phyloP scores from a whole-genome alignment of 192 early-diverging fungal species.

The Cetraspora pellucida region DNA sequence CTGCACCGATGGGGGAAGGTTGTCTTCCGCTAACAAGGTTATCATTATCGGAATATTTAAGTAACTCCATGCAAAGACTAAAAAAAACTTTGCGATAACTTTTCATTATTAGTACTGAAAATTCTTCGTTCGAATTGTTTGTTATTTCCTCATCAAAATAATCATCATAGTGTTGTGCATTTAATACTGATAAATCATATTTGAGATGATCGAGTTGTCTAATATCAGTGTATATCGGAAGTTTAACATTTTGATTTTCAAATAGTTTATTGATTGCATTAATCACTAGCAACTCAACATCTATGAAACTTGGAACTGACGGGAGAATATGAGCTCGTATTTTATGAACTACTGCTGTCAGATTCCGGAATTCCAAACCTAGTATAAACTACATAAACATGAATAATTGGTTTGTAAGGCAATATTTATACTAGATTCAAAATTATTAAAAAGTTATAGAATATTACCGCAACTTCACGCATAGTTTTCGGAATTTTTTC shows the following conservation, averaged over 20 bases:
- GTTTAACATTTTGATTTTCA: neutral
- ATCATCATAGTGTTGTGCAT: neutral
- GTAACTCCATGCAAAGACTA: neutral
- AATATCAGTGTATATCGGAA: neutral
- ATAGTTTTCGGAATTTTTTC: conserved; percentile 10
- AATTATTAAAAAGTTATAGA: neutral
- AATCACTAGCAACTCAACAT: neutral
- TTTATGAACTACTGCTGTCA: neutral
- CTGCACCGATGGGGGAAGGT: conserved; percentile 1
- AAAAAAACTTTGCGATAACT: conserved; percentile 4
- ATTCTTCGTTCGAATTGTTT: neutral
- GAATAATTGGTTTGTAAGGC: no score
- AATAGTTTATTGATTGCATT: neutral
- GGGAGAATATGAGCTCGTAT: neutral
- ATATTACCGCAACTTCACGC: conserved; percentile 4
- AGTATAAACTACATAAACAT: neutral
- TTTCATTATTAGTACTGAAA: conserved; percentile 1
- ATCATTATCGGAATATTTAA: neutral
- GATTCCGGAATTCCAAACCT: neutral
- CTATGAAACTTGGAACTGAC: neutral
- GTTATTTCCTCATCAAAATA: neutral
- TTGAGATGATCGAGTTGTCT: neutral
- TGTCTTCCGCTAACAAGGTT: neutral
- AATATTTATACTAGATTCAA: neutral
- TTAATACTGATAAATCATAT: neutral